Evolutionary conservation across 345 rosid species (phyloP).

Genomic region (Nephelium lappaceum): DNA sequence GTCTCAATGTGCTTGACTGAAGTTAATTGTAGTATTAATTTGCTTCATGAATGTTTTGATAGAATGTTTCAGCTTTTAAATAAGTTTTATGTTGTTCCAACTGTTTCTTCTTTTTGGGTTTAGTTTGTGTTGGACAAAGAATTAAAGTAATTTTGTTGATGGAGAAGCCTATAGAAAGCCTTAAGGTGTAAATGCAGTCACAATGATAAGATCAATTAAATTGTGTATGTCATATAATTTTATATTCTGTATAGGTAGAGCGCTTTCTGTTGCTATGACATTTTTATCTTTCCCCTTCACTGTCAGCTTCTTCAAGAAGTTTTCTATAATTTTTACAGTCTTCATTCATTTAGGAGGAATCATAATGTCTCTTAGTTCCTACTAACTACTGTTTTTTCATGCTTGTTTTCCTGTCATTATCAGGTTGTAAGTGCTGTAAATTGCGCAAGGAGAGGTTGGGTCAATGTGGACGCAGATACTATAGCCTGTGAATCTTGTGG

Average conservation of each 20-base stretch:
- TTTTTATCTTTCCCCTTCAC: neutral
- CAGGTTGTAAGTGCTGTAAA: slow-evolving; percentile 89
- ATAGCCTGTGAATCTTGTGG: slow-evolving; percentile 93
- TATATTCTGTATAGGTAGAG: neutral
- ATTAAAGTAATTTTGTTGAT: neutral
- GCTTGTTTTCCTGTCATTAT: slow-evolving; percentile 17
- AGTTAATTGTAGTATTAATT: neutral
- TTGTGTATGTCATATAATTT: neutral
- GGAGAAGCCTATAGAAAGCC: neutral
- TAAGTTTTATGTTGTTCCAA: neutral
- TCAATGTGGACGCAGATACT: slow-evolving; percentile 74
- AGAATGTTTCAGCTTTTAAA: neutral
- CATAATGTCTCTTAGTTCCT: neutral
- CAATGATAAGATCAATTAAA: neutral
- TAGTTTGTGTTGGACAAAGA: neutral
- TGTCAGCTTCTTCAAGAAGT: neutral
- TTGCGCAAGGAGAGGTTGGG: slow-evolving; percentile 96
- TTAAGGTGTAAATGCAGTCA: neutral
- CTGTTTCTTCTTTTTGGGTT: neutral
- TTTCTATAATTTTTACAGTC: neutral
- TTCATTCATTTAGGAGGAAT: neutral
- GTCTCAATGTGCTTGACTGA: neutral
- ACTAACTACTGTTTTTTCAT: neutral
- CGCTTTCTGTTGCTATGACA: neutral
- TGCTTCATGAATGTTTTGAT: neutral